Evolutionary conservation across 257 asterid species (phyloP).

Genomic region (Thymus mandschuricus): DNA sequence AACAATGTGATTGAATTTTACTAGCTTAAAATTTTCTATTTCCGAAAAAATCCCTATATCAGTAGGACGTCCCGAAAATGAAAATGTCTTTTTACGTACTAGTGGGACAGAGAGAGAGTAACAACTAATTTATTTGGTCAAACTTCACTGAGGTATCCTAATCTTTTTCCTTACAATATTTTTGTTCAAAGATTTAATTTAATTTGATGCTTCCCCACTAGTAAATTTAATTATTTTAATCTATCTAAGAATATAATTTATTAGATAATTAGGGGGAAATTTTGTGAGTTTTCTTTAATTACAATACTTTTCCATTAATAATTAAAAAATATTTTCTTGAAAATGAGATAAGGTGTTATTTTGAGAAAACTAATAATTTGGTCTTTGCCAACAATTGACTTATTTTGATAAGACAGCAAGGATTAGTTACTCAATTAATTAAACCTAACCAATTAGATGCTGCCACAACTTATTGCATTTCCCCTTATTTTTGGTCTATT

Average conservation of each 20-base stretch:
- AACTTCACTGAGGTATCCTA: slow-evolving; percentile 38
- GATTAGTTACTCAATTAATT: not conserved
- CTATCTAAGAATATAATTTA: not conserved
- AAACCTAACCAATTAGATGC: not conserved
- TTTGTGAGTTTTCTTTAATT: too few relatives aligned
- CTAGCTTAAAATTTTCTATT: too few relatives aligned
- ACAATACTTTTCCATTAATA: too few relatives aligned
- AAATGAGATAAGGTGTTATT: not conserved
- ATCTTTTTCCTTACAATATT: slow-evolving; percentile 22
- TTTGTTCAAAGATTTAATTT: slow-evolving; percentile 8
- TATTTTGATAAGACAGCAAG: not conserved
- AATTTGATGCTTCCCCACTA: slow-evolving; percentile 16
- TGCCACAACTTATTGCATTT: not conserved
- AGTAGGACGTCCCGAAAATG: too few relatives aligned
- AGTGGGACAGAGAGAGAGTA: too few relatives aligned
- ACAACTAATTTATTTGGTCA: slow-evolving; percentile 41
- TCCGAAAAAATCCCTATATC: too few relatives aligned
- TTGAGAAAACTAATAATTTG: not conserved
- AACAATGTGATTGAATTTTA: too few relatives aligned
- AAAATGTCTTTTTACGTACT: too few relatives aligned
- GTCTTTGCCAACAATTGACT: not conserved
- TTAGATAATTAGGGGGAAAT: too few relatives aligned
- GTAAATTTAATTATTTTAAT: not conserved
- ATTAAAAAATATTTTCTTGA: not conserved
- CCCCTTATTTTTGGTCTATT: not conserved